phyloP scores from a whole-genome alignment of 139 green algal species.

The Parachlorella kessleri region DNA sequence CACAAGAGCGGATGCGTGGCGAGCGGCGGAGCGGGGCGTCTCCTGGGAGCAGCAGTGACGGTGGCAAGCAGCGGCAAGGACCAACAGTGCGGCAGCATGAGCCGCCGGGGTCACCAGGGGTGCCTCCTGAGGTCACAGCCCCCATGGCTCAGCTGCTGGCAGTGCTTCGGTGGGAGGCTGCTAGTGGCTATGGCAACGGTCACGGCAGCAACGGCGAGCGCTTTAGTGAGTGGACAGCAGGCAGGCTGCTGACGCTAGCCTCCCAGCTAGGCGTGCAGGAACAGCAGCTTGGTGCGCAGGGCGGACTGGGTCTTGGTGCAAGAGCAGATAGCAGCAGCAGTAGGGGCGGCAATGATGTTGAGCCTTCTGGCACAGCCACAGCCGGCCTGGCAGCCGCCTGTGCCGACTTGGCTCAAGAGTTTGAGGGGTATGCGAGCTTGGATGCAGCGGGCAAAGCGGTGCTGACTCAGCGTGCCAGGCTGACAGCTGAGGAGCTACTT shows the following conservation, averaged over 20 bases:
- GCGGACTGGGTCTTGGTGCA: not conserved
- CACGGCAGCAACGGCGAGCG: not conserved
- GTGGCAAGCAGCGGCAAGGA: not conserved
- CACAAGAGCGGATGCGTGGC: constrained; percentile 9
- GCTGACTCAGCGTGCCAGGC: not conserved
- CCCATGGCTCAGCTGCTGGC: too few relatives aligned
- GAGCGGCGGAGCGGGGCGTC: not conserved
- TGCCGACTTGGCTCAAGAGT: not conserved
- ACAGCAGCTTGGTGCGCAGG: not conserved
- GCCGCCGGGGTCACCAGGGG: too few relatives aligned
- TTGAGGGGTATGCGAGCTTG: not conserved
- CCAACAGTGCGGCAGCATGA: too few relatives aligned
- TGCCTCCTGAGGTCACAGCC: too few relatives aligned
- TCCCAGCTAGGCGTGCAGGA: not conserved
- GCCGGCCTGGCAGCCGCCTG: not conserved
- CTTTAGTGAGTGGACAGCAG: constrained; percentile 4
- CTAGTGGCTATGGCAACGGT: not conserved
- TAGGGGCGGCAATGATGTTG: too few relatives aligned
- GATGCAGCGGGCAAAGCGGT: not conserved
- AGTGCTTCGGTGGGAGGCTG: constrained; percentile 3
- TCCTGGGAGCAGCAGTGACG: not conserved
- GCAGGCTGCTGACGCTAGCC: not conserved
- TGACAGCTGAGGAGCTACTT: not conserved
- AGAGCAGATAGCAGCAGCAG: not conserved
- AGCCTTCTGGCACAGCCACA: not conserved